phyloP scores from a whole-genome alignment of 2,329 filamentous ascomycete genomes.

The Coleophoma crateriformis region DNA sequence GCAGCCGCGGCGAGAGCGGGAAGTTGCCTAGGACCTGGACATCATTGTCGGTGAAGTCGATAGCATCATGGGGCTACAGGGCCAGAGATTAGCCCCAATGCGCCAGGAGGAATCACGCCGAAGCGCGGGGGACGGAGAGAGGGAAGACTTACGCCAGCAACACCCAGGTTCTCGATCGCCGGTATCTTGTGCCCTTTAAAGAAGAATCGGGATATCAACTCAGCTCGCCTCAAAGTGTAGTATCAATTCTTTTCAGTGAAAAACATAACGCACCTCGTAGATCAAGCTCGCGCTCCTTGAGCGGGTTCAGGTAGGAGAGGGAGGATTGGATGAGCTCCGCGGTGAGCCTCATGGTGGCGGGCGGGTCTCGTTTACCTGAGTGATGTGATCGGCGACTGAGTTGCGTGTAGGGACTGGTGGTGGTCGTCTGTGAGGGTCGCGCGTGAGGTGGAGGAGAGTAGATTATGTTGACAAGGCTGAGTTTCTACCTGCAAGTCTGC shows the following conservation, averaged over 20 bases:
- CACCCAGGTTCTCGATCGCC: conserved; percentile 94
- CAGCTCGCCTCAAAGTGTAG: conserved; percentile 77
- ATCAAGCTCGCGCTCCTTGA: conserved; percentile 98
- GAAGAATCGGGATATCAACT: conserved; percentile 67
- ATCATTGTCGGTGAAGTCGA: conserved; percentile 98
- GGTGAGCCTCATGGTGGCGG: conserved; percentile 75
- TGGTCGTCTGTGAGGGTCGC: neutral
- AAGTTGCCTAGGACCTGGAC: conserved; percentile 88
- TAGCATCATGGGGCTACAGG: conserved; percentile 86
- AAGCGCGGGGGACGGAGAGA: neutral
- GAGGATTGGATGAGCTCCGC: conserved; percentile 91
- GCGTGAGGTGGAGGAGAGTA: conserved; percentile 3
- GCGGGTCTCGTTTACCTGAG: neutral
- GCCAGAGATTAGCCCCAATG: neutral
- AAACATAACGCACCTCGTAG: conserved; percentile 82
- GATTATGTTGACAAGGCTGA: conserved; percentile 5
- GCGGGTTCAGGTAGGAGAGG: conserved; percentile 95
- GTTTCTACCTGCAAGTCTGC: neutral
- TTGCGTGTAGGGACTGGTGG: neutral
- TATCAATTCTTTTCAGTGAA: conserved; percentile 83
- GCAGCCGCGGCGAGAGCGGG: conserved; percentile 81
- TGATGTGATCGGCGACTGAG: neutral
- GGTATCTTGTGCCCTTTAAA: conserved; percentile 91
- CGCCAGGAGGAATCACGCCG: conserved; percentile 3
- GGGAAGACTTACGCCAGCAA: conserved; percentile 68